Evolutionary conservation across 2,329 filamentous ascomycete species (phyloP).

Genomic region (Trichoderma gracile): DNA sequence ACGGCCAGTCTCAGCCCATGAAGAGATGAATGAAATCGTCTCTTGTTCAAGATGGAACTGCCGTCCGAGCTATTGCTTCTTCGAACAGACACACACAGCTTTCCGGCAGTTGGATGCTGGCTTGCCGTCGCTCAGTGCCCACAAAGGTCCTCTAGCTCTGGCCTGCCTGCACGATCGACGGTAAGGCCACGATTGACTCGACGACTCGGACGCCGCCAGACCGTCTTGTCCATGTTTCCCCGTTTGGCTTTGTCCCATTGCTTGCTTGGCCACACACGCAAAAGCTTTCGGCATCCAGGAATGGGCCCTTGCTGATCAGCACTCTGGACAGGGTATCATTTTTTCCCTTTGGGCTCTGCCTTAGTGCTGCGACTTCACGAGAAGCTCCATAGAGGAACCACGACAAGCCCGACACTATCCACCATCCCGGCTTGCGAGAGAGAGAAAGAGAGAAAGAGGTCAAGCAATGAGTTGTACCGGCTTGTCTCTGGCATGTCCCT

Average conservation of each 20-base stretch:
- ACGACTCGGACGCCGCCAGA: not conserved
- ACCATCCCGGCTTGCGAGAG: not conserved
- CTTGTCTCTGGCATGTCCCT: slow-evolving; percentile 9
- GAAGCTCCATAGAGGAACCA: slow-evolving; percentile 6
- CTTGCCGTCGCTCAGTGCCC: not conserved
- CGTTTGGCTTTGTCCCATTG: not conserved
- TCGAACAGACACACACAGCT: not conserved
- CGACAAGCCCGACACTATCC: slow-evolving; percentile 16
- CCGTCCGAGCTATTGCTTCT: not conserved
- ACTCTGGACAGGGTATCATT: slow-evolving; percentile 2
- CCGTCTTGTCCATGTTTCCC: too few relatives aligned
- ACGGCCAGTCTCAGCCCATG: not conserved
- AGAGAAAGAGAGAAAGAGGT: not conserved
- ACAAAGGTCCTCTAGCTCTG: slow-evolving; percentile 3
- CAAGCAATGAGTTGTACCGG: not conserved
- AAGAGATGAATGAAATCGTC: not conserved
- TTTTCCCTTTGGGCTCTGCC: not conserved
- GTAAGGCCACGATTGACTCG: not conserved
- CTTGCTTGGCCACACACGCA: too few relatives aligned
- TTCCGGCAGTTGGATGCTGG: slow-evolving; percentile 2
- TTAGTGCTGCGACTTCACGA: not conserved
- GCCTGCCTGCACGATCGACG: slow-evolving; percentile 5
- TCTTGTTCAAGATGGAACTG: slow-evolving; percentile 1
- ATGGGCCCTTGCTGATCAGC: not conserved
- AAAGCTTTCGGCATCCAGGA: not conserved